Evolutionary conservation across 306 rosid species (phyloP), one percentile per base, ranked within the genome.

Genomic region (Gillenia trifoliata): DNA sequence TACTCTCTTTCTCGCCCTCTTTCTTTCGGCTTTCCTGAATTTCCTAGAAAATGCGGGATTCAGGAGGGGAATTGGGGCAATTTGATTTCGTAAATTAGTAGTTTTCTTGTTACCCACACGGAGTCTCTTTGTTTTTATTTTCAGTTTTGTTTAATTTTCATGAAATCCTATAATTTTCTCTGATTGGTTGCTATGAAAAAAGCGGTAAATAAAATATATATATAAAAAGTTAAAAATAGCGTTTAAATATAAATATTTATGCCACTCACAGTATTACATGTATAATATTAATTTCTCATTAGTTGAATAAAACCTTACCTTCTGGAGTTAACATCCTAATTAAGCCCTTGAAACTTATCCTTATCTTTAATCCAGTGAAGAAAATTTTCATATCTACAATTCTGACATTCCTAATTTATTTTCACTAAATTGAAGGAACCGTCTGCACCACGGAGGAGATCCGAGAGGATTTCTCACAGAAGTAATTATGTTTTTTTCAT

Each of bases 391-490:
- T 66, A 1, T 38, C 29, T 15, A 36, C 38, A 6, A 25, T 26
- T 50, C 54, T 49, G 30, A 33, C 33, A 15, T 25, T 55, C 22
- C 20, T 19, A 17, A 66, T 75, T 28, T 55, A 45, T 50, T 72
- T 62, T 4, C 31, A 70, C 70, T 75, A 12, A 64, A 50, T 23
- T 55, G 78, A 78, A 86, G 90, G 64, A 57, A 60, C 25, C 80
- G 31, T 40, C 71, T 57, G 43, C 69, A 64, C 25, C 70, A 3
- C 5, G 36, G 8, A 52, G 50, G 11, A 41, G 26, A 62, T 60
- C 33, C 23, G 56, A 19, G 40, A 65, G 55, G 59, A 75, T 11
- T 57, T 13, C 54, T 47, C 71, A 70, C n/a, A 61, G 43, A 70
- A 10, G 92, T 88, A 84, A 59, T 75, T 38, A 77, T 38, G 23